phyloP scores from a whole-genome alignment of 495 filamentous ascomycete genomes.

The Neurospora sublineolata region DNA sequence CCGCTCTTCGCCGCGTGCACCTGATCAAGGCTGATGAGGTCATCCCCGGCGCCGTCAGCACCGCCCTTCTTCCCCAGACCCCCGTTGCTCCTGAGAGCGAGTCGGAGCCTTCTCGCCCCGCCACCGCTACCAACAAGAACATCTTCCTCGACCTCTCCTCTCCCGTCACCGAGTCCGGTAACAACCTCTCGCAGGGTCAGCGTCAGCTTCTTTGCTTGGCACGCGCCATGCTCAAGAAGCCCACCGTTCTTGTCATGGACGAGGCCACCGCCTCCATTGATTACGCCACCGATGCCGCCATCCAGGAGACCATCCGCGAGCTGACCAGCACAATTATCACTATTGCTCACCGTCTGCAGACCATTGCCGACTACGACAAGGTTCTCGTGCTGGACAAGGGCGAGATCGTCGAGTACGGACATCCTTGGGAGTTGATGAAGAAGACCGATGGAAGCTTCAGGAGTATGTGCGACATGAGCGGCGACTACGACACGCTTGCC shows the following conservation, averaged over 20 bases:
- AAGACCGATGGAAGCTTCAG: constrained; percentile 62
- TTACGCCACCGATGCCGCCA: constrained; percentile 89
- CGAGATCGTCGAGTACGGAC: constrained; percentile 73
- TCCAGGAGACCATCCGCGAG: constrained; percentile 89
- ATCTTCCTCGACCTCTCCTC: constrained; percentile 81
- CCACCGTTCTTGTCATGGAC: constrained; percentile 94
- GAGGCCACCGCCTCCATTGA: constrained; percentile 98
- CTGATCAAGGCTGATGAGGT: constrained; percentile 57
- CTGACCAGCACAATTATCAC: constrained; percentile 90
- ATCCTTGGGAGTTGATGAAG: constrained; percentile 68
- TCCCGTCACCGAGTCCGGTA: constrained; percentile 79
- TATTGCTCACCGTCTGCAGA: constrained; percentile 94
- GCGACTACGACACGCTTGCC: constrained; percentile 62
- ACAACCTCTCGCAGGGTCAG: constrained; percentile 95
- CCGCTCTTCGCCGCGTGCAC: constrained; percentile 78
- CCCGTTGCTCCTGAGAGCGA: constrained; percentile 7
- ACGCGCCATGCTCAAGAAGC: constrained; percentile 81
- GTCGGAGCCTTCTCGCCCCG: constrained; percentile 15
- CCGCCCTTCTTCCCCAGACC: constrained; percentile 5
- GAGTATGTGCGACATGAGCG: constrained; percentile 92
- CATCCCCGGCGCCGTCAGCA: neutral
- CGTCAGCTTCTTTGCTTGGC: constrained; percentile 92
- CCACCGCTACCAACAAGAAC: constrained; percentile 69
- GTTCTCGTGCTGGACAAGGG: constrained; percentile 95
- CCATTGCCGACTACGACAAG: constrained; percentile 96